These are phyloP conservation scores for Coleophoma cylindrospora DNA, from an alignment of 2,329 filamentous ascomycete genomes.

Conservation along the genomic window DNA sequence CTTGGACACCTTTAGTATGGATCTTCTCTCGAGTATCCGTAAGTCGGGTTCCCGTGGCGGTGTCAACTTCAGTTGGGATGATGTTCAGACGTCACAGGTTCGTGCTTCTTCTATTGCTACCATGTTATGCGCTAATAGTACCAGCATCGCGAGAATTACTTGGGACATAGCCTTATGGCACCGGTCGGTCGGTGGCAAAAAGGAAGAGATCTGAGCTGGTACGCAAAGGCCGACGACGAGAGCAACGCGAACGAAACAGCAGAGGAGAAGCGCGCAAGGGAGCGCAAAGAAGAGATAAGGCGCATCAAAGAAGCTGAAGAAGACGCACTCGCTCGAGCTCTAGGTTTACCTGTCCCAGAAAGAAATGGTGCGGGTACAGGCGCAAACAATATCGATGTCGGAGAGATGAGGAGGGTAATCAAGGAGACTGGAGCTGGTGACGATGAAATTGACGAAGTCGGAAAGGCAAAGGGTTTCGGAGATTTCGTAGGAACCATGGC, in stretches of 20 bases:
- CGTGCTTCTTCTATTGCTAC: not conserved
- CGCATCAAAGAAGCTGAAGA: constrained; percentile 88
- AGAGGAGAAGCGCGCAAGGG: constrained; percentile 52
- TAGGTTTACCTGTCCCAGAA: constrained; percentile 70
- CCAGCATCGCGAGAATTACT: constrained; percentile 79
- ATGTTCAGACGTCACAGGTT: constrained; percentile 68
- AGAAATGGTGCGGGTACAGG: constrained; percentile 47
- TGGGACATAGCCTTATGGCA: constrained; percentile 71
- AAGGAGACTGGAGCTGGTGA: constrained; percentile 37
- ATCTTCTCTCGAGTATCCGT: constrained; percentile 86
- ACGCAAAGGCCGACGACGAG: constrained; percentile 50
- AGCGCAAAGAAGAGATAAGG: constrained; percentile 72
- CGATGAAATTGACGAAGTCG: constrained; percentile 26
- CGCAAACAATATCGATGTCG: constrained; percentile 66
- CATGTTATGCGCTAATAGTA: not conserved
- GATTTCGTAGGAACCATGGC: constrained; percentile 23
- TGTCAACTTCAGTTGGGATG: constrained; percentile 94
- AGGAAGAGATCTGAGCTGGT: constrained; percentile 57
- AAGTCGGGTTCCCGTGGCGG: constrained; percentile 90
- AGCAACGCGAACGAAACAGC: constrained; percentile 51
- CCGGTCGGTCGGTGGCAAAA: constrained; percentile 73
- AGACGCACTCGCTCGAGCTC: constrained; percentile 77
- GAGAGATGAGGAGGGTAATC: constrained; percentile 49
- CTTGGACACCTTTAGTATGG: constrained; percentile 52
- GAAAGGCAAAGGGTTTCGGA: constrained; percentile 23